Evolutionary conservation across 163 green algal genomes (phyloP), one percentile per base, ranked within the genome.

Genomic region (Chlamydomonas reinhardtii): DNA sequence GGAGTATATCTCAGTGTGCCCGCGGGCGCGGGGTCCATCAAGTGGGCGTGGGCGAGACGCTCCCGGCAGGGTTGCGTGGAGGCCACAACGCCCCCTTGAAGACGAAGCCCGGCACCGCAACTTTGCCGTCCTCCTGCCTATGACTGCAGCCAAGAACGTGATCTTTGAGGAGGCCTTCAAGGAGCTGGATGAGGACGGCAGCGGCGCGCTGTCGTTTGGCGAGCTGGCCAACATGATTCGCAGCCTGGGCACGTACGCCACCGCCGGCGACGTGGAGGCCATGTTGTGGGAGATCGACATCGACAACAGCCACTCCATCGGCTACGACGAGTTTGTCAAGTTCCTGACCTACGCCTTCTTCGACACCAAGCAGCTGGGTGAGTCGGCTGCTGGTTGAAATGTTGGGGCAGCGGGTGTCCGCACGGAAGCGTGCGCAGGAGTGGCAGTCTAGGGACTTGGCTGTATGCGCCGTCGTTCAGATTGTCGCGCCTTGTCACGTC

Each of bases 271-370:
- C 32, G 73, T 88, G 73, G 82, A 88, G 73, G 73, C 82, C n/a
- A 88, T 88, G 82, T 43, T 88, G 43, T 88, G 82, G 82, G 82
- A 88, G 64, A 82, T 88, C 43, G 82, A 88, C 73, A 77, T 88
- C 16, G 73, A 88, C 64, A 64, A 76, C 48, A 64, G 35, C 27
- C 62, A 76, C 43, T 43, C 29, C 43, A 88, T 88, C 62, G 82
- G 82, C 56, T 87, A 43, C n/a, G 81, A 87, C 35, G 81, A 87
- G 71, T 87, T 87, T n/a, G 81, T 87, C 54, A 87, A 87, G 71
- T 87, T 87, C 71, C 61, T 80, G 25, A 66, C 43, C 17, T 87
- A 87, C 59, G 70, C 81, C 8, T 87, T 87, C 81, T 74, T 87
- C 37, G 81, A 87, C 20, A 37, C 37, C 59, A 43, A 39, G 35